Evolutionary conservation across 768 basidiomycete species (phyloP), one percentile per base, ranked within the genome.

Genomic region (Galerina marginata): DNA sequence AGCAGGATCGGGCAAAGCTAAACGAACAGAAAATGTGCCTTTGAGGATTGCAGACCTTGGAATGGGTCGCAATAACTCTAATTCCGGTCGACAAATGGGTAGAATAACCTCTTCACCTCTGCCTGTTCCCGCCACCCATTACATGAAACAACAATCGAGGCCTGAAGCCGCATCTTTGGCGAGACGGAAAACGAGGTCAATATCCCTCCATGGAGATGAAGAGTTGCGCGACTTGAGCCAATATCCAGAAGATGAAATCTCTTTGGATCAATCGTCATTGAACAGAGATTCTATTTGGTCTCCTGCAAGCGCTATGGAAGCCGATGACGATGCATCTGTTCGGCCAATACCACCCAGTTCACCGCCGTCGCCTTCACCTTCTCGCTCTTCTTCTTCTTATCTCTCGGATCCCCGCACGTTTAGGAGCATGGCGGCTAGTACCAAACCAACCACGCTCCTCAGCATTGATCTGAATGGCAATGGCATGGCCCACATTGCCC

Each of bases 361-460:
- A 4, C 92, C 93, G 10, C 92, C 91, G 10, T 95, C 93, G 0
- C 94, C 94, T 4, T 90, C 92, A 0, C 92, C 90, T 3, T 94
- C 92, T 2, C 86, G 84, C 56, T 93, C 89, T 2, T 93, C 92
- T 1, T 92, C 91, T 0, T 92, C 91, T 1, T 90, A 92, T 73
- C 83, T 93, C 26, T 93, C 93, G 5, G 84, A 92, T 66, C 84
- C 92, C 14, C 84, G 88, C 55, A 93, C 92, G 0, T 93, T 94
- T 74, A 83, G 86, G 67, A 92, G 91, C 69, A 88, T 90, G 68
- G 86, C 90, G 26, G 92, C 91, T 6, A 93, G 91, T 67, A 99
- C 96, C 11, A 97, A 97, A 73, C 96, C 95, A 2, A 99, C 96
- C 5, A 99, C 96, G 0, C 75, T 98, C 25, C 79, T 97, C n/a